Conservation (phyloP, 768 basidiomycete genomes). For the Lactifluus echinatus region DNA sequence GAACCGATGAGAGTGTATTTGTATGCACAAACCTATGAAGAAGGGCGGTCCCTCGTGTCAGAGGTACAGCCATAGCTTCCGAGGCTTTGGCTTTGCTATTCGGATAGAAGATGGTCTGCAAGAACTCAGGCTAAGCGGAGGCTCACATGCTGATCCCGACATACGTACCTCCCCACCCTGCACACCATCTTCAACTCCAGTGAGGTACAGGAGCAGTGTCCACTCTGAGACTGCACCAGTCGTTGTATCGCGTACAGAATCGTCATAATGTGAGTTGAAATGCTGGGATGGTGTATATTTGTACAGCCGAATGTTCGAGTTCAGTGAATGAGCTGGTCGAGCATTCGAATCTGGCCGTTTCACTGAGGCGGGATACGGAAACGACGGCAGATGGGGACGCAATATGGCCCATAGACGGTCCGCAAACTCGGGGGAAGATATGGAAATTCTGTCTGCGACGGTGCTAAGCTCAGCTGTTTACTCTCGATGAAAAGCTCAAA, state of each 20-base stretch:
- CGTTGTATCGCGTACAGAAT: constrained; percentile 48
- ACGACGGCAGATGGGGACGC: constrained; percentile 49
- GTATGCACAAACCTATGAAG: constrained; percentile 46
- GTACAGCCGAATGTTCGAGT: constrained; percentile 69
- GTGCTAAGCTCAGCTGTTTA: neutral
- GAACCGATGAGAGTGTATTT: neutral
- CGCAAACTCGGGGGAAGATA: constrained; percentile 53
- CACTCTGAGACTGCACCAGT: constrained; percentile 65
- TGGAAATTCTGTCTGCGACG: constrained; percentile 49
- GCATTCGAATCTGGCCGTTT: constrained; percentile 23
- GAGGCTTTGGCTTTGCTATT: constrained; percentile 41
- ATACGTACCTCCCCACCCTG: constrained; percentile 55
- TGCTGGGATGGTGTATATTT: constrained; percentile 55
- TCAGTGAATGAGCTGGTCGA: constrained; percentile 48
- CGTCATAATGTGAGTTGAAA: constrained; percentile 74
- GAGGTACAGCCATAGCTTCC: constrained; percentile 42
- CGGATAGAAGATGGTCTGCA: constrained; percentile 62
- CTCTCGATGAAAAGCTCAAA: neutral
- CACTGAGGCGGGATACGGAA: constrained; percentile 35
- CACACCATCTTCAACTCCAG: constrained; percentile 64
- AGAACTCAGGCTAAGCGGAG: neutral
- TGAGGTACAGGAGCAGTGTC: constrained; percentile 68
- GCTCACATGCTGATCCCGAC: neutral
- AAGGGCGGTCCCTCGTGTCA: constrained; percentile 55
- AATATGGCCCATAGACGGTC: constrained; percentile 40